These are phyloP conservation scores for Aspergillus neoniger DNA, from an alignment of 2,329 filamentous ascomycete genomes.

Conservation along the genomic window DNA sequence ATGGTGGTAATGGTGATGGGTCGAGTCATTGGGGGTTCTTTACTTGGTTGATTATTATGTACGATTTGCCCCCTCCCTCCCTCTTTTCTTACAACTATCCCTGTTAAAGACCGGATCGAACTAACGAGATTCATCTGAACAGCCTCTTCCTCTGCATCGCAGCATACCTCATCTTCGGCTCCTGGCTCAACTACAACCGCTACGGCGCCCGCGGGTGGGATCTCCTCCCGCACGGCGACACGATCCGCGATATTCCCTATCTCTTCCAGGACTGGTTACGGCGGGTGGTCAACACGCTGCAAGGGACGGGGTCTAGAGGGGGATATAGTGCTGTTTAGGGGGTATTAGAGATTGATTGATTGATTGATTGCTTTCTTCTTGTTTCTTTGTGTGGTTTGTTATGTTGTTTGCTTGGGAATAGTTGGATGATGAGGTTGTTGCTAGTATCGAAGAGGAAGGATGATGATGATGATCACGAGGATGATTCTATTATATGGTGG, in stretches of 20 bases:
- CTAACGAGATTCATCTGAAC: constrained; percentile 1
- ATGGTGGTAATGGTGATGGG: constrained; percentile 39
- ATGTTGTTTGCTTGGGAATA: neutral
- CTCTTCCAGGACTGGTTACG: constrained; percentile 85
- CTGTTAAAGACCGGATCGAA: neutral
- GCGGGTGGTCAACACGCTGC: constrained; percentile 77
- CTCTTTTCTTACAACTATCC: neutral
- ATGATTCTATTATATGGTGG: too few species aligned
- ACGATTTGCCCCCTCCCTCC: constrained; percentile 43
- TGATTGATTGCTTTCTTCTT: neutral
- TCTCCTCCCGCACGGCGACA: constrained; percentile 86
- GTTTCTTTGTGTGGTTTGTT: neutral
- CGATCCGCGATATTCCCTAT: constrained; percentile 88
- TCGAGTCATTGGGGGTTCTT: constrained; percentile 85
- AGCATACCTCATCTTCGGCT: constrained; percentile 93
- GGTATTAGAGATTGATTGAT: too few species aligned
- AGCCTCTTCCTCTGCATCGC: constrained; percentile 84
- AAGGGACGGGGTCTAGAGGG: constrained; percentile 79
- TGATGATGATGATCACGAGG: too few species aligned
- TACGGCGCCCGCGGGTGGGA: constrained; percentile 96
- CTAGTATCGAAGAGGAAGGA: too few species aligned
- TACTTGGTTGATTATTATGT: constrained; percentile 95
- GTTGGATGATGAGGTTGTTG: neutral
- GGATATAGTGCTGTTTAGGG: constrained; percentile 89
- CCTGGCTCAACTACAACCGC: constrained; percentile 98